These are phyloP conservation scores for Paralagenidium karlingii DNA, from an alignment of 352 stramenopile genomes.

Conservation along the genomic window DNA sequence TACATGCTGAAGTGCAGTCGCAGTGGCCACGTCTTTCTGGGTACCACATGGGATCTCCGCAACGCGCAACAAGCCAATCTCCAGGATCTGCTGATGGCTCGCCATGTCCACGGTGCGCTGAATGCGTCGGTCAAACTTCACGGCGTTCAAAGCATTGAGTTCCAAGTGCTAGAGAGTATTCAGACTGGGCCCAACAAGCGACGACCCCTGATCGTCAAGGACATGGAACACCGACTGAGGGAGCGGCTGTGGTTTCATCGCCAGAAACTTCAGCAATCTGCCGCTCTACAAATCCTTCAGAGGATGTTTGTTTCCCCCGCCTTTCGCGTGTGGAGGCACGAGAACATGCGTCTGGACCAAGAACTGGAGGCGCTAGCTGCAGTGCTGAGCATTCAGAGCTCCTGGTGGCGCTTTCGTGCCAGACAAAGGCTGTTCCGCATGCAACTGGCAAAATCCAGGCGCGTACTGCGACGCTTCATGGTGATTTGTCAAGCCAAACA, in stretches of 20 bases:
- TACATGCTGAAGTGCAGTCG: conserved; percentile 50
- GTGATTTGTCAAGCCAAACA: too few relatives aligned
- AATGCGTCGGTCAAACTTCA: conserved; percentile 25
- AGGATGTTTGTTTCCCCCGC: conserved; percentile 25
- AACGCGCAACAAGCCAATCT: conserved; percentile 39
- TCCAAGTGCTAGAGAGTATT: conserved; percentile 43
- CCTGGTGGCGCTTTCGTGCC: too few relatives aligned
- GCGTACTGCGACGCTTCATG: too few relatives aligned
- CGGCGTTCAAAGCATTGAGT: conserved; percentile 25
- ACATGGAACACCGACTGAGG: conserved; percentile 32
- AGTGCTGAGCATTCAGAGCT: too few relatives aligned
- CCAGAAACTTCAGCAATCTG: conserved; percentile 11
- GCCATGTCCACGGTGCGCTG: conserved; percentile 32
- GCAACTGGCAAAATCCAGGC: too few relatives aligned
- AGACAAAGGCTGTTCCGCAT: too few relatives aligned
- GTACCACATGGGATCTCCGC: conserved; percentile 58
- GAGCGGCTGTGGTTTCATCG: conserved; percentile 22
- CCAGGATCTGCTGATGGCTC: conserved; percentile 21
- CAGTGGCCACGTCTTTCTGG: conserved; percentile 43
- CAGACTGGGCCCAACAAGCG: conserved; percentile 4
- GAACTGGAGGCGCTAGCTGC: too few relatives aligned
- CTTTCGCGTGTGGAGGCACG: too few relatives aligned
- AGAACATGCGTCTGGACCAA: too few relatives aligned
- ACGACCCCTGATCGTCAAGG: conserved; percentile 12
- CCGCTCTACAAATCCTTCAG: conserved; percentile 21